phyloP scores from a whole-genome alignment of 2,329 filamentous ascomycete species.

The Dactylellina haptotyla region DNA sequence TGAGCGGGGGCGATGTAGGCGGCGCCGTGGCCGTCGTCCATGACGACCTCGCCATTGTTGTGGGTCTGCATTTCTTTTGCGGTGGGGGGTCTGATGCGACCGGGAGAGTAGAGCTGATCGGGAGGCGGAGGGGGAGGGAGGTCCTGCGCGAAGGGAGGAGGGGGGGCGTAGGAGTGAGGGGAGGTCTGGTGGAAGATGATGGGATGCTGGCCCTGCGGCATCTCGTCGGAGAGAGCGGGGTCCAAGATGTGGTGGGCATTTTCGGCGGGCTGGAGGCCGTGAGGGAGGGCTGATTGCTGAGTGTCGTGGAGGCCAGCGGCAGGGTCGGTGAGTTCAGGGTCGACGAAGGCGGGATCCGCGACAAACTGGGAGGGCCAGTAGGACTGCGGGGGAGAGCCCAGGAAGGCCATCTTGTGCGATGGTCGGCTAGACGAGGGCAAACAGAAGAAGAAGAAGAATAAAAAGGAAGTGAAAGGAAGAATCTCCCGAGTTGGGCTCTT shows the following conservation, averaged over 20 bases:
- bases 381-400: conserved; percentile 46
- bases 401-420: conserved; percentile 50
- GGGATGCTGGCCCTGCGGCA: conserved; percentile 46
- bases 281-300: conserved; percentile 42
- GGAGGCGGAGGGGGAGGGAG: conserved; percentile 14
- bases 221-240: conserved; percentile 51
- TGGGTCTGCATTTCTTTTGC: conserved; percentile 48
- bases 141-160: conserved; percentile 27
- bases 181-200: conserved; percentile 53
- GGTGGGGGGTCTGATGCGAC: conserved; percentile 35
- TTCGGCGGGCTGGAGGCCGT: conserved; percentile 32
- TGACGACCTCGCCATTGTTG: conserved; percentile 47
- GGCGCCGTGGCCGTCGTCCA: conserved; percentile 52
- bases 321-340: conserved; percentile 51
- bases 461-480: background rate
- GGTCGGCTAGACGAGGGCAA: background rate
- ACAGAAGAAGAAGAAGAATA: background rate
- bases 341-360: conserved; percentile 48
- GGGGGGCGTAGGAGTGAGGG: conserved; percentile 47
- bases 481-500: conserved; percentile 3
- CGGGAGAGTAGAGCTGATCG: conserved; percentile 35
- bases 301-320: conserved; percentile 37
- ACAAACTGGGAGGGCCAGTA: conserved; percentile 53
- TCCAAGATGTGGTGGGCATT: conserved; percentile 50
- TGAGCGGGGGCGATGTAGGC: conserved; percentile 52